A percentile compares a stretch with the other conserved stretches of the same genome.
phyloP scores from a whole-genome alignment of 116 monocot species.

The Cymodocea nodosa region DNA sequence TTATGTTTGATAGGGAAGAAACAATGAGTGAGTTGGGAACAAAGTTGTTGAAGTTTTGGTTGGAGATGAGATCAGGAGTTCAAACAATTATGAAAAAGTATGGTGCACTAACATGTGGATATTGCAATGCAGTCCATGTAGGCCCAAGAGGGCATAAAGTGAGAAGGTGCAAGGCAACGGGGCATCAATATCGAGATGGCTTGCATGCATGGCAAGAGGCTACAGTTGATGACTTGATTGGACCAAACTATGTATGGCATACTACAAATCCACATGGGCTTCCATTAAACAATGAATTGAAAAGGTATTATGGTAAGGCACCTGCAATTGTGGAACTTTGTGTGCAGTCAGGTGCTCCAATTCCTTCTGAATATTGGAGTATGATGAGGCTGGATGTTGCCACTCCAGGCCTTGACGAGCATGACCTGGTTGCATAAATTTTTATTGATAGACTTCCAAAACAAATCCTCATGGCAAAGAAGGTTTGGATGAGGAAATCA shows the following conservation, averaged over 20 bases:
- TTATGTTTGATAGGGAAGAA: neutral
- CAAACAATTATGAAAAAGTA: constrained; percentile 47
- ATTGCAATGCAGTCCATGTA: constrained; percentile 58
- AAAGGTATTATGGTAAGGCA: constrained; percentile 73
- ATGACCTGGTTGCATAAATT: constrained; percentile 56
- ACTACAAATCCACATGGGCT: constrained; percentile 13
- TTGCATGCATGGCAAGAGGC: constrained; percentile 80
- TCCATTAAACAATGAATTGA: constrained; percentile 33
- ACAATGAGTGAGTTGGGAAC: constrained; percentile 14
- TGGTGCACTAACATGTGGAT: constrained; percentile 51
- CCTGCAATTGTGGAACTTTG: constrained; percentile 71
- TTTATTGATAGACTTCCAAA: too few species aligned
- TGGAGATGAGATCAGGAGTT: constrained; percentile 40
- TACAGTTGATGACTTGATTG: constrained; percentile 46
- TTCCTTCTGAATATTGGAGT: constrained; percentile 29
- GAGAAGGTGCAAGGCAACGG: constrained; percentile 55
- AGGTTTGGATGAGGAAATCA: too few species aligned
- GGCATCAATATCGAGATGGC: constrained; percentile 52
- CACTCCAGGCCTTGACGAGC: constrained; percentile 47
- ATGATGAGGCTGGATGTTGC: constrained; percentile 79
- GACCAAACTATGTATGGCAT: constrained; percentile 68
- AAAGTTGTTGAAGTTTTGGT: constrained; percentile 36
- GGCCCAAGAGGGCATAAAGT: constrained; percentile 76
- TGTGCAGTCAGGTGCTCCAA: constrained; percentile 55
- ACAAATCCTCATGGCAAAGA: too few species aligned